Base-by-base conservation (phyloP, 257 asterid genomes). In the Scutellaria minor region DNA sequence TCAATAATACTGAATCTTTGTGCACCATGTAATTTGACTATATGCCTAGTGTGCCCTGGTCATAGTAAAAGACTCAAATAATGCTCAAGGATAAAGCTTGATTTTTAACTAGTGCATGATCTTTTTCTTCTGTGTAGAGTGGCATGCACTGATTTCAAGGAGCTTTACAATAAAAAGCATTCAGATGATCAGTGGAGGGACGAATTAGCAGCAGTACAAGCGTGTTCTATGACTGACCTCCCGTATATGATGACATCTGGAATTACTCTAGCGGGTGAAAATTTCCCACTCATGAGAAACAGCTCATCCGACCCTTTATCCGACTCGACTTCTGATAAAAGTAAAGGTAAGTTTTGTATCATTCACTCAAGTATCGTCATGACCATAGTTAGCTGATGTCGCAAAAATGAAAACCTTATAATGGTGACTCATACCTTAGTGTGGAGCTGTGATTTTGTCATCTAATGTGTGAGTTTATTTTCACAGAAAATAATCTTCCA, bases 181-280 rank as follows among this genome's bases (percentile, higher is more conserved):
- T 83, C 90, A 8, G 96, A 91, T 78, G 84, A 84, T 65, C 93
- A 83, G 52, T 91, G 97, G 97, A 82, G 88, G 93, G 93, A 75
- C 56, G 96, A 89, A 81, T 81, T 91, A 80, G 96, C 95, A 14
- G 97, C 96, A 59, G 90, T 91, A 75, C 83, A 87, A 83, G 92
- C 97, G 46, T 80, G 61, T 61, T 58, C 95, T 18, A 54, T 86
- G 64, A 24, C 82, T 41, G 93, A 87, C 67, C 72, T 85, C 68
- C 82, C 90, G 1, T 86, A 80, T 40, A 50, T 84, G 83, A 87
- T 83, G 55, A 75, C 85, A 20, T 83, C 94, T 9, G 95, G 93
- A 63, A 83, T 85, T 73, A 81, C 79, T 82, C 85, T 91, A 22
- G 76, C 93, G 1, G 78, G 80, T 72, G 95, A 87, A 52, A 86